Base-by-base conservation (phyloP, 345 rosid species). In the Camelina neglecta region DNA sequence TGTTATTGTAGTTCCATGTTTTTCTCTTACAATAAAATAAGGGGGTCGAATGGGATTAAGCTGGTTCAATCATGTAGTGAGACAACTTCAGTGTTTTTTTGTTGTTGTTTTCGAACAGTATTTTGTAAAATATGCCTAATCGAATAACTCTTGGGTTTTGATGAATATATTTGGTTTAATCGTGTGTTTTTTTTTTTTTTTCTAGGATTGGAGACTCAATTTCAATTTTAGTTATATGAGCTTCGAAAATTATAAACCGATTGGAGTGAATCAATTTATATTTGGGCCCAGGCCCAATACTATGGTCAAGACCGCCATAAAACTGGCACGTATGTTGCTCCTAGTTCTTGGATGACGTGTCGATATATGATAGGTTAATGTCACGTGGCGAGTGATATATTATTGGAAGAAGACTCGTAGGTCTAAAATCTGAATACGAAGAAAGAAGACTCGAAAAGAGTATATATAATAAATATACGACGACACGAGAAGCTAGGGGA, bases 341-440 rank as follows among this genome's bases (percentile, higher is more conserved):
- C 13, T 12, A 5, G 15, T 2, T 39, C 24, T 18, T 8, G 2
- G 23, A 62, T 38, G 63, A 63, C 70, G 55, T 72, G 69, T 16
- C 31, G 5, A 41, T 7, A 0, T 4, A 0, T n/a, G 29, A 50
- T 72, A 23, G 75, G 75, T 0, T 0, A 26, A 0, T 0, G 51
- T 21, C 60, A 9, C 75, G 75, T 72, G 75, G 75, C 61, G 61
- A 60, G 59, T 4, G 29, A 49, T 38, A 50, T 60, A 60, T 36
- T 49, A 71, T 71, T 71, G 75, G 68, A 9, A 60, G 50, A 24
- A 35, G 38, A 49, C 31, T 3, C 21, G n/a, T 48, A 70, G 74
- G 57, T 60, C 57, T 60, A 33, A 60, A 16, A 33, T 35, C 7
- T 8, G 2, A 33, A 1, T 5, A 69, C 54, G 39, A 24, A 7